A percentile compares a stretch with the other conserved stretches of the same genome.
Conservation (phyloP, 805 yeast genomes). For the Starmerella powellii region DNA sequence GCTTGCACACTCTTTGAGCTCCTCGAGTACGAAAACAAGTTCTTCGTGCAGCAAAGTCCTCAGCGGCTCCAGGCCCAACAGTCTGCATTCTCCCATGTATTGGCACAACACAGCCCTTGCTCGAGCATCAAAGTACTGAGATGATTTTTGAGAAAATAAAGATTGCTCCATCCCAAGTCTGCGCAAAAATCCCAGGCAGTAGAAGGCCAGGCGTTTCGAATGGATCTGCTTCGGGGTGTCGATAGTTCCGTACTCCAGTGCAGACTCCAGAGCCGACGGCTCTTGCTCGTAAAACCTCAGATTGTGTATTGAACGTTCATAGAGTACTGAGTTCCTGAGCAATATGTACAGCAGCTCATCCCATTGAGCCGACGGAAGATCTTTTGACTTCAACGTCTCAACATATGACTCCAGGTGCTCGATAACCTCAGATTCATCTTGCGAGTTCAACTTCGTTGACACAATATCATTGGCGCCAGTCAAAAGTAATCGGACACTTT, state of each 20-base stretch:
- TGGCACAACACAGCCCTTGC: conserved; percentile 42
- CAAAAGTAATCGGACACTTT: conserved; percentile 12
- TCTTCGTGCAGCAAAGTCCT: conserved; percentile 57
- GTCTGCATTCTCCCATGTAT: conserved; percentile 48
- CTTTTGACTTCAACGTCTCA: conserved; percentile 24
- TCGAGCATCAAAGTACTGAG: conserved; percentile 8
- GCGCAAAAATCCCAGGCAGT: conserved; percentile 46
- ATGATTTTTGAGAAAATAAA: conserved; percentile 6
- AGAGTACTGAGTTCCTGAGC: conserved; percentile 46
- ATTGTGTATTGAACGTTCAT: conserved; percentile 38
- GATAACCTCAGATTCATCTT: conserved; percentile 1
- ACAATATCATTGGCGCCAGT: conserved; percentile 5
- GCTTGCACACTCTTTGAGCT: conserved; percentile 7
- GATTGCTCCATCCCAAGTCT: conserved; percentile 26
- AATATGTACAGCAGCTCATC: conserved; percentile 32
- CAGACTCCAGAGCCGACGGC: conserved; percentile 28
- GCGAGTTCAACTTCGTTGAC: conserved; percentile 1
- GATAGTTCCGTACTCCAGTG: conserved; percentile 44
- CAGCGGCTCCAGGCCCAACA: conserved; percentile 52
- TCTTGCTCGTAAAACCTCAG: conserved; percentile 28
- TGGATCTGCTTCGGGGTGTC: conserved; percentile 35
- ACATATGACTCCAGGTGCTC: conserved; percentile 14
- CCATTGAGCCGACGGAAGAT: conserved; percentile 30
- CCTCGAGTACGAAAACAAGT: conserved; percentile 29
- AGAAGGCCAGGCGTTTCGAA: conserved; percentile 39